Evolutionary conservation across 2,329 filamentous ascomycete species (phyloP).

Genomic region (Trichocomaceae sp.): DNA sequence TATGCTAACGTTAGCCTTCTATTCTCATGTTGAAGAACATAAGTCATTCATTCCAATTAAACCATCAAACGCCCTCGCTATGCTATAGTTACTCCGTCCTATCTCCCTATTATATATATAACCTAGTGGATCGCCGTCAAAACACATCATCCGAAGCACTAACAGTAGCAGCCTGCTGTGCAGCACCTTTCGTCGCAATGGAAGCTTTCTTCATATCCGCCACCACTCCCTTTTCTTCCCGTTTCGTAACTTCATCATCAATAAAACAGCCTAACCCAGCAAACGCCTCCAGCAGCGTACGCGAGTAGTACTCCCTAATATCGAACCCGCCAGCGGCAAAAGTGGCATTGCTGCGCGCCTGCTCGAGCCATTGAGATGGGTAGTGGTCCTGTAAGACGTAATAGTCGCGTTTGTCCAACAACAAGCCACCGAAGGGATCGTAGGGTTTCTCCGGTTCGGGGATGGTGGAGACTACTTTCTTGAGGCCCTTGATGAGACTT

Average conservation of each 20-base stretch:
- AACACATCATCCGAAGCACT: slow-evolving; percentile 10
- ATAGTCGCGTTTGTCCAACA: slow-evolving; percentile 57
- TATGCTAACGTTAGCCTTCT: neutral
- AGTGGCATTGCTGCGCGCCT: slow-evolving; percentile 57
- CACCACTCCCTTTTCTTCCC: slow-evolving; percentile 23
- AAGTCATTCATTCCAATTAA: neutral
- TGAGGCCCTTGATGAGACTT: slow-evolving; percentile 70
- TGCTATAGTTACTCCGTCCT: slow-evolving; percentile 12
- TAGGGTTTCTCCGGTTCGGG: slow-evolving; percentile 67
- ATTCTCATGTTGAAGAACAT: neutral
- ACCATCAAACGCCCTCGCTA: slow-evolving; percentile 16
- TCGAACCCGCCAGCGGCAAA: slow-evolving; percentile 77
- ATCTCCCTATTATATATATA: too few species aligned
- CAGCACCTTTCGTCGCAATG: slow-evolving; percentile 24
- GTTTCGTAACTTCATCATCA: slow-evolving; percentile 57
- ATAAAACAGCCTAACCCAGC: slow-evolving; percentile 82
- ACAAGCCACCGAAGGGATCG: slow-evolving; percentile 76
- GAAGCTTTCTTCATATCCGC: slow-evolving; percentile 18
- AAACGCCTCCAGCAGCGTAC: slow-evolving; percentile 83
- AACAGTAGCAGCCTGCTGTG: slow-evolving; percentile 20
- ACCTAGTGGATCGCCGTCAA: too few species aligned
- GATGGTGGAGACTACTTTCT: slow-evolving; percentile 54
- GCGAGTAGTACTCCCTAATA: slow-evolving; percentile 70
- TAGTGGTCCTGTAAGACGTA: slow-evolving; percentile 66
- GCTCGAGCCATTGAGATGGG: slow-evolving; percentile 66